These are phyloP conservation scores for Gnomoniopsis smithogilvyi DNA, from an alignment of 2,329 filamentous ascomycete genomes.

Conservation along the genomic window DNA sequence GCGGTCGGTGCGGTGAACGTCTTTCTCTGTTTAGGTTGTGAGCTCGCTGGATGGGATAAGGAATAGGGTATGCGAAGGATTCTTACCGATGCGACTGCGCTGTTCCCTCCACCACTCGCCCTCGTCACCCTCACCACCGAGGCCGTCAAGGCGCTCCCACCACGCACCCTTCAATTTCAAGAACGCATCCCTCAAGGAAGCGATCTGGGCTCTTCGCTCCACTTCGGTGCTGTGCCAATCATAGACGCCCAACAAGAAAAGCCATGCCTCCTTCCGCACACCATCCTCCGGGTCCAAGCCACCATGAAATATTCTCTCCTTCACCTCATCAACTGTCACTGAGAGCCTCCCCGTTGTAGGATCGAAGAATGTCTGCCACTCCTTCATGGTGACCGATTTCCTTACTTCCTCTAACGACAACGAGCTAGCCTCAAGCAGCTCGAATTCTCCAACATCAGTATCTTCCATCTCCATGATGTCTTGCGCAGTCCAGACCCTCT, in stretches of 20 bases:
- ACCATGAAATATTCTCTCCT: conserved; percentile 95
- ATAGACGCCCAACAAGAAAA: conserved; percentile 87
- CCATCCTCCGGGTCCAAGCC: conserved; percentile 86
- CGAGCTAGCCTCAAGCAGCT: conserved; percentile 79
- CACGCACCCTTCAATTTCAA: conserved; percentile 89
- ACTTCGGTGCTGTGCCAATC: conserved; percentile 89
- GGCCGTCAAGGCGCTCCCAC: conserved; percentile 92
- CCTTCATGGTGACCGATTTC: conserved; percentile 72
- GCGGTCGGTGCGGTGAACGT: conserved; percentile 95
- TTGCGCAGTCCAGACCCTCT: conserved; percentile 87
- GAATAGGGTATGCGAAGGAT: not conserved
- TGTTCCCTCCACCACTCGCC: conserved; percentile 98
- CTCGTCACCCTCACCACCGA: conserved; percentile 74
- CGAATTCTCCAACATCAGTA: conserved; percentile 92
- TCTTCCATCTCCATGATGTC: conserved; percentile 94
- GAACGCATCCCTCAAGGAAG: conserved; percentile 87
- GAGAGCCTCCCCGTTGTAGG: conserved; percentile 67
- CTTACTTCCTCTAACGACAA: conserved; percentile 74
- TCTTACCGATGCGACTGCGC: conserved; percentile 83
- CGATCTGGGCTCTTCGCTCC: conserved; percentile 78
- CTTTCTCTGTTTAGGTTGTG: conserved; percentile 69
- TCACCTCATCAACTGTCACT: conserved; percentile 86
- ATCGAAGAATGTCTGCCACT: conserved; percentile 94
- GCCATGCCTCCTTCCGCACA: conserved; percentile 93
- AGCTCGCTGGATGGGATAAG: conserved; percentile 6